Percentiles rank a stretch among this genome's conserved stretches.
Evolutionary conservation across 192 early-diverging fungal species (phyloP).

Genomic region (Nowakowskiella sp.): DNA sequence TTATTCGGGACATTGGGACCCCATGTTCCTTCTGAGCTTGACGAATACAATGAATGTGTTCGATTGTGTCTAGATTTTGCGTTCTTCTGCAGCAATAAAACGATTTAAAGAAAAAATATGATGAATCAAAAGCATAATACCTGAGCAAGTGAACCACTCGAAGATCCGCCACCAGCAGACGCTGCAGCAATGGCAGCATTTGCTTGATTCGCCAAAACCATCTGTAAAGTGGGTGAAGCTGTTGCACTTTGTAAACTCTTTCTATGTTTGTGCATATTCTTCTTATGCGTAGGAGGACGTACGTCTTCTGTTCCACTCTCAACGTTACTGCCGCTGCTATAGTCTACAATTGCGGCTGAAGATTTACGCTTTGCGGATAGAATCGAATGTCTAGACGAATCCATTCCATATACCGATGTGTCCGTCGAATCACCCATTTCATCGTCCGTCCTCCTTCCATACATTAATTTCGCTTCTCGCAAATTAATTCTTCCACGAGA

Average conservation of each 20-base stretch:
- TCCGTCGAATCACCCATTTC: constrained; percentile 17
- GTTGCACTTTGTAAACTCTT: not conserved
- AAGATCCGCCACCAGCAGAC: constrained; percentile 15
- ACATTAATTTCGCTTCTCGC: no score
- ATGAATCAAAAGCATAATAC: no score
- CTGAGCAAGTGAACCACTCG: no score
- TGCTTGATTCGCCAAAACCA: not conserved
- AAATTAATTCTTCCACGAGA: no score
- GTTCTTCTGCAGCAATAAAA: no score
- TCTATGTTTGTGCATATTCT: not conserved
- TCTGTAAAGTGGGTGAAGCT: not conserved
- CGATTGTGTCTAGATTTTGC: no score
- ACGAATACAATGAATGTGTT: no score
- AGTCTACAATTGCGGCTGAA: not conserved
- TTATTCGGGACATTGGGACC: no score
- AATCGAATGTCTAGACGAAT: constrained; percentile 6
- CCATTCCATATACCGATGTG: constrained; percentile 19
- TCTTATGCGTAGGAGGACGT: no score
- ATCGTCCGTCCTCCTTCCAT: no score
- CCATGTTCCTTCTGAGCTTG: no score
- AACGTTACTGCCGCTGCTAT: constrained; percentile 11
- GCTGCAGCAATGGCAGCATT: not conserved
- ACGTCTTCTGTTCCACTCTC: constrained; percentile 10
- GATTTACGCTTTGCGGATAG: constrained; percentile 2
- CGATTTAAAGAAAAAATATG: no score